Percentiles rank a stretch among this genome's conserved stretches.
Conservation (phyloP, 2,329 filamentous ascomycete species). For the Mycosphaerella sp. region DNA sequence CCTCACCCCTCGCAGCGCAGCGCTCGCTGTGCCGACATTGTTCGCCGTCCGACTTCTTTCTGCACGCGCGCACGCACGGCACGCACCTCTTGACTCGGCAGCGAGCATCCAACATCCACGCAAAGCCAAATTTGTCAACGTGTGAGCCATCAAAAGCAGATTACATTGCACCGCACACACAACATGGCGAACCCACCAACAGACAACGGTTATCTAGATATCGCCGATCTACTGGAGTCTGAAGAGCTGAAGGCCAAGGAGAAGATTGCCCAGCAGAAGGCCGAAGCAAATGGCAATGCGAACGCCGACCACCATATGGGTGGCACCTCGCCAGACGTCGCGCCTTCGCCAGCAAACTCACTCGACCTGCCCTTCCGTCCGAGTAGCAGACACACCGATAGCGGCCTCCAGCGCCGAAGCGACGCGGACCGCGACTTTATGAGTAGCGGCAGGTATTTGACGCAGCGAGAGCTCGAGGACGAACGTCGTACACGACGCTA, state of each 20-base stretch:
- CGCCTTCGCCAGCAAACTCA: constrained; percentile 5
- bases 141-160: constrained; percentile 17
- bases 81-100: neutral
- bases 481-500: constrained; percentile 32
- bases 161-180: neutral
- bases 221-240: constrained; percentile 29
- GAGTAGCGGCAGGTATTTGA: constrained; percentile 25
- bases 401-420: neutral
- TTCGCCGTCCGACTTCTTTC: no score
- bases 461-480: constrained; percentile 33
- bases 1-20: no score
- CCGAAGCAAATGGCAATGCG: constrained; percentile 14
- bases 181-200: constrained; percentile 13
- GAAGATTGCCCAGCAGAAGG: constrained; percentile 15
- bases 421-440: neutral
- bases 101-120: neutral
- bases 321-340: constrained; percentile 5
- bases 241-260: constrained; percentile 25
- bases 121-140: neutral
- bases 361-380: no score
- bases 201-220: constrained; percentile 14
- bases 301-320: constrained; percentile 9
- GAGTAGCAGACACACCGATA: neutral
- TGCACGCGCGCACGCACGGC: no score
- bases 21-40: no score